Evolutionary conservation across 257 asterid genomes (phyloP).

Genomic region (Solanum ahanhuiri): DNA sequence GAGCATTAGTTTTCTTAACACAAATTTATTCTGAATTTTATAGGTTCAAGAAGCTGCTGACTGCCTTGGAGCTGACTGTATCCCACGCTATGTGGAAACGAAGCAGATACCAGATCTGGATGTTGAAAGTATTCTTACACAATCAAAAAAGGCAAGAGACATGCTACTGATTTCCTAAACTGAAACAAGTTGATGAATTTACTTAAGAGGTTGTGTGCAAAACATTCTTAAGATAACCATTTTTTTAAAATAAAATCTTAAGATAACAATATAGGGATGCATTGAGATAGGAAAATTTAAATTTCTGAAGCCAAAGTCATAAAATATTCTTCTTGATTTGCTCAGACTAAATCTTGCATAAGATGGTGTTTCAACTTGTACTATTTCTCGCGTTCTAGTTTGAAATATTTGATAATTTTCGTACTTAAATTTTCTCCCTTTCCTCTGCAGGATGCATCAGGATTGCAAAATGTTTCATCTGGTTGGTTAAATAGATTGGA

Average conservation of each 20-base stretch:
- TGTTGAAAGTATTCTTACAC: conserved; percentile 42
- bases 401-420: not conserved
- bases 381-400: not conserved
- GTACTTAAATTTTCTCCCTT: not conserved
- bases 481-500: conserved; percentile 53
- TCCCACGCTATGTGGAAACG: conserved; percentile 58
- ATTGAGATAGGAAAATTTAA: not conserved
- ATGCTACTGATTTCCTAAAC: not conserved
- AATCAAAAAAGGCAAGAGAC: conserved; percentile 43
- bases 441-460: conserved; percentile 26
- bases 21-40: conserved; percentile 1
- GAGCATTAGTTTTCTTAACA: not conserved
- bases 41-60: conserved; percentile 98
- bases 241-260: not conserved
- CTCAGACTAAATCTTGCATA: not conserved
- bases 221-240: not conserved
- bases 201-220: not conserved
- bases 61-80: conserved; percentile 77
- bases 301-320: not conserved
- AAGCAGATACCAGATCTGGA: conserved; percentile 50
- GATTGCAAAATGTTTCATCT: conserved; percentile 21
- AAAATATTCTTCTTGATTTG: not conserved
- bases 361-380: not conserved
- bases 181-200: not conserved
- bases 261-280: not conserved